A percentile compares a stretch with the other conserved stretches of the same genome.
Evolutionary conservation across 1,284 basidiomycete species (phyloP).

Genomic region (Hypsizygus ulmarius): DNA sequence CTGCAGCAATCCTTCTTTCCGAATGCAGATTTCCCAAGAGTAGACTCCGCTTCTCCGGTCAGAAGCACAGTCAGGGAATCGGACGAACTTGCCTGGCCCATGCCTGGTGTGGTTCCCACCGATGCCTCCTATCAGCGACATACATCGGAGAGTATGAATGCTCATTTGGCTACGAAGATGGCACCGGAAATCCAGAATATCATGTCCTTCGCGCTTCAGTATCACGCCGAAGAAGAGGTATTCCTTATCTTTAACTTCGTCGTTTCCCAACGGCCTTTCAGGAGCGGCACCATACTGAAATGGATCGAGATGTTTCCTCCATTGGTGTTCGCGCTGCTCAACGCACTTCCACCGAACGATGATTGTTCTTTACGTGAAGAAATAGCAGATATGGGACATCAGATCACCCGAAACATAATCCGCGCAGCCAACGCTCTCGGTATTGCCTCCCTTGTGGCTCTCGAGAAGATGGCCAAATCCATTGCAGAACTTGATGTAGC

Average conservation of each 20-base stretch:
- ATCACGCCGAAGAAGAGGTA: conserved; percentile 53
- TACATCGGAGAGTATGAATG: conserved; percentile 30
- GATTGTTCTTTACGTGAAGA: conserved; percentile 32
- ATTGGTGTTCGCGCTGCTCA: conserved; percentile 51
- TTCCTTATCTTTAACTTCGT: conserved; percentile 49
- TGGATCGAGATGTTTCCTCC: conserved; percentile 51
- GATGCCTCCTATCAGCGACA: conserved; percentile 24
- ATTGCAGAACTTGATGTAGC: conserved; percentile 39
- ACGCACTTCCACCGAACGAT: conserved; percentile 42
- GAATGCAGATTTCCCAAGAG: conserved; percentile 13
- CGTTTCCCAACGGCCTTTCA: conserved; percentile 34
- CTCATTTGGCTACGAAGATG: conserved; percentile 29
- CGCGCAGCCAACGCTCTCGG: conserved; percentile 51
- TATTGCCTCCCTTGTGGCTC: conserved; percentile 52
- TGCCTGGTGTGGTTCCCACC: conserved; percentile 11
- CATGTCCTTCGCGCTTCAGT: conserved; percentile 38
- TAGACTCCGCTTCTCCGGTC: conserved; percentile 2
- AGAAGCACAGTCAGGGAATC: not conserved
- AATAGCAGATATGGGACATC: conserved; percentile 29
- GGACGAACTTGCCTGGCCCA: conserved; percentile 19
- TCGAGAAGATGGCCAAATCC: conserved; percentile 49
- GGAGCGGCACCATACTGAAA: conserved; percentile 28
- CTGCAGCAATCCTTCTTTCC: conserved; percentile 31
- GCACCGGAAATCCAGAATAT: conserved; percentile 36
- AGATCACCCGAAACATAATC: conserved; percentile 47